phyloP scores from a whole-genome alignment of 768 basidiomycete genomes.

The Lentinula detonsa region DNA sequence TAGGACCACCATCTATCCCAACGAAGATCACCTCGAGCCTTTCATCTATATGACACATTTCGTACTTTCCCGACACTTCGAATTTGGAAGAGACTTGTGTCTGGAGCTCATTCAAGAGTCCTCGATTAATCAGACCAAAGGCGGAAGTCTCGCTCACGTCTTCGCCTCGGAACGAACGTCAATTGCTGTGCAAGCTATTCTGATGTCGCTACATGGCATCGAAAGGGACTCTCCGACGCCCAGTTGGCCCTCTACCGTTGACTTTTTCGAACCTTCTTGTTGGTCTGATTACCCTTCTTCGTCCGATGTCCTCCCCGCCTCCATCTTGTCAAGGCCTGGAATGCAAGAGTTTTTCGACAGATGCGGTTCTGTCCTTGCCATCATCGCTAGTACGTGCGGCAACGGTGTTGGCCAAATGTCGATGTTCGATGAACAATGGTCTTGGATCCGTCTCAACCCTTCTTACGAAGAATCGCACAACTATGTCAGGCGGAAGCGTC shows the following conservation, averaged over 20 bases:
- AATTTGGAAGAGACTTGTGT: conserved; percentile 79
- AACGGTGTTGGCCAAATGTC: conserved; percentile 70
- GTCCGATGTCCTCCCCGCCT: conserved; percentile 52
- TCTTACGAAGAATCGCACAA: conserved; percentile 68
- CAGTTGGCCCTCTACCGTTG: conserved; percentile 70
- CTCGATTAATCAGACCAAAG: conserved; percentile 31
- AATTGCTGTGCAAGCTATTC: conserved; percentile 71
- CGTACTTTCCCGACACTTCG: conserved; percentile 75
- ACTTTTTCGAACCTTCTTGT: conserved; percentile 50
- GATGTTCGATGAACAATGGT: conserved; percentile 83
- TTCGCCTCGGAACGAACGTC: conserved; percentile 68
- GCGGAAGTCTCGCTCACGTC: conserved; percentile 29
- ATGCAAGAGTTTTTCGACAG: conserved; percentile 71
- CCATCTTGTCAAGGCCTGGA: conserved; percentile 54
- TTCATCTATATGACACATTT: conserved; percentile 80
- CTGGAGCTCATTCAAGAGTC: conserved; percentile 77
- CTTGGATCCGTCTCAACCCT: conserved; percentile 49
- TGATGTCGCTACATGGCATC: conserved; percentile 62
- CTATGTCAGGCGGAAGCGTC: conserved; percentile 61
- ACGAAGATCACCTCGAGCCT: conserved; percentile 73
- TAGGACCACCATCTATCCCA: conserved; percentile 50
- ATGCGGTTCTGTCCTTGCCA: conserved; percentile 48
- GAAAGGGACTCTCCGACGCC: conserved; percentile 70
- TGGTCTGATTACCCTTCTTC: conserved; percentile 68
- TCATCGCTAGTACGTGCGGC: conserved; percentile 53